Percentiles rank a stretch among this genome's conserved stretches.
phyloP scores from a whole-genome alignment of 1,284 basidiomycete species.

The Papiliotrema flavescens region DNA sequence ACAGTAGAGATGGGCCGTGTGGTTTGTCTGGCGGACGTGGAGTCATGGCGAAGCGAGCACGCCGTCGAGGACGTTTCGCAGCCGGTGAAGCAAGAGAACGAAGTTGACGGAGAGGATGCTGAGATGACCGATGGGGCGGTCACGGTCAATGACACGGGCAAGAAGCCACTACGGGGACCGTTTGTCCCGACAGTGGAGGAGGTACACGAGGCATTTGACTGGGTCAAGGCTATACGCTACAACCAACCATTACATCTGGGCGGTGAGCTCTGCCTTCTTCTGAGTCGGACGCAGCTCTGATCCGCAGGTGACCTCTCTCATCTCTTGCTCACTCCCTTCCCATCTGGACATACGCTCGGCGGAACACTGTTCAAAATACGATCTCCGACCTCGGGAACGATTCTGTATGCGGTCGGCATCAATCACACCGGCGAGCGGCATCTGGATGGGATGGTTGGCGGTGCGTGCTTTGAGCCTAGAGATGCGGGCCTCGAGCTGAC shows the following conservation, averaged over 20 bases:
- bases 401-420: conserved; percentile 91
- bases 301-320: conserved; percentile 41
- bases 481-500: background rate
- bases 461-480: conserved; percentile 50
- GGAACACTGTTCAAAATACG: conserved; percentile 98
- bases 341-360: conserved; percentile 91
- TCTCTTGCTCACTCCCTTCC: conserved; percentile 92
- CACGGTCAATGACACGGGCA: conserved; percentile 28
- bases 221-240: conserved; percentile 86
- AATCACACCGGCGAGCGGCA: conserved; percentile 97
- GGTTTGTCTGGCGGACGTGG: conserved; percentile 76
- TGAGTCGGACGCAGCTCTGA: background rate
- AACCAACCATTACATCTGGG: conserved; percentile 93
- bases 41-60: conserved; percentile 72
- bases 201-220: conserved; percentile 92
- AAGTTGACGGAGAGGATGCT: conserved; percentile 3
- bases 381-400: conserved; percentile 91
- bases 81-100: conserved; percentile 23
- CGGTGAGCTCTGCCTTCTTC: conserved; percentile 55
- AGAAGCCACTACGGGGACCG: conserved; percentile 38
- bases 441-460: conserved; percentile 80
- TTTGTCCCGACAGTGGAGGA: conserved; percentile 65
- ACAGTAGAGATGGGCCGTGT: conserved; percentile 95
- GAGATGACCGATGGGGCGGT: conserved; percentile 12
- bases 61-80: conserved; percentile 52